Conservation (phyloP, 495 filamentous ascomycete species). For the Penicillium pancosmium region DNA sequence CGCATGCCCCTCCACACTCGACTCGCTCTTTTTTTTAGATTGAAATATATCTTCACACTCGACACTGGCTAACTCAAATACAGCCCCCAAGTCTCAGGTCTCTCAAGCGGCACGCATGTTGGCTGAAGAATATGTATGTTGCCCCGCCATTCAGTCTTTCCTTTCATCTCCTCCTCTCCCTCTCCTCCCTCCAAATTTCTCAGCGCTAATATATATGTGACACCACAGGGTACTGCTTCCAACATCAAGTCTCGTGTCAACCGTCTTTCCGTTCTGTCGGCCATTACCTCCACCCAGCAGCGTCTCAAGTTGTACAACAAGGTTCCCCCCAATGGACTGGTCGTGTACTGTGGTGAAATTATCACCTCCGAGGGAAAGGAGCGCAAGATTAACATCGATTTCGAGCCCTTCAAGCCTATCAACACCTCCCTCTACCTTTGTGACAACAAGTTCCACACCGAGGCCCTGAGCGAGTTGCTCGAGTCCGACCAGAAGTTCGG, state of each 20-base stretch:
- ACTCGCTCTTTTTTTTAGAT: neutral
- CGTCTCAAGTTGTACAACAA: conserved; percentile 98
- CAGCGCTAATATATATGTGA: conserved; percentile 1
- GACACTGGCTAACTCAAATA: neutral
- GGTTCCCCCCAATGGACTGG: conserved; percentile 94
- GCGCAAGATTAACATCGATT: conserved; percentile 98
- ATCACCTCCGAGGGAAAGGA: conserved; percentile 98
- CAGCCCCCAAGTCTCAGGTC: conserved; percentile 96
- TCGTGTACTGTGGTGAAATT: conserved; percentile 99
- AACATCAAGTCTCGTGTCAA: conserved; percentile 99
- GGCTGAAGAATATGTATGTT: conserved; percentile 97
- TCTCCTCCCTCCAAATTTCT: neutral
- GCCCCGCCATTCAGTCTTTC: conserved; percentile 15
- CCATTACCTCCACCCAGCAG: conserved; percentile 98
- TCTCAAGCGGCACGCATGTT: conserved; percentile 98
- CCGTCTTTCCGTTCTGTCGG: conserved; percentile 92
- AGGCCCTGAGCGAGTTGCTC: conserved; percentile 91
- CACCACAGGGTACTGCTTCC: conserved; percentile 82
- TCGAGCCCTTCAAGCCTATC: conserved; percentile 99
- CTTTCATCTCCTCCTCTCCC: neutral
- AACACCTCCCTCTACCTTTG: conserved; percentile 98
- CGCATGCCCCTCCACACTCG: neutral
- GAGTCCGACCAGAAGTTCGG: conserved; percentile 99
- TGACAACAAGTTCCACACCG: conserved; percentile 99
- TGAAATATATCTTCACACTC: neutral